Base-by-base conservation (phyloP, 129 eudicot genomes). In the Flaveria bidentis region DNA sequence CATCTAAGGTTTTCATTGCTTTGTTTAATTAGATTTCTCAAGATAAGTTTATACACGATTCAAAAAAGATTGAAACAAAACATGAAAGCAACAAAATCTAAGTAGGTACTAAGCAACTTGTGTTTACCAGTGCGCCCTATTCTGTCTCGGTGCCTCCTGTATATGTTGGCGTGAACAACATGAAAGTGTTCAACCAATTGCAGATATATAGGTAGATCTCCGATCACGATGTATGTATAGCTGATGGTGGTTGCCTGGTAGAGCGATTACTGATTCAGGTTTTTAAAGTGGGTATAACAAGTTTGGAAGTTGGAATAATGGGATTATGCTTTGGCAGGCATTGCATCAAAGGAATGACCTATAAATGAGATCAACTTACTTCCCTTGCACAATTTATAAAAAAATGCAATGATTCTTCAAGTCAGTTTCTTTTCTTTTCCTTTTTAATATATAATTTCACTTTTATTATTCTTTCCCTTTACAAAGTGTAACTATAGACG, bases 311-410 rank as follows among this genome's bases (percentile, higher is more conserved):
- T 49, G 25, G 51, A 64, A 65, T 39, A 56, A 12, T 5, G 11
- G 45, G 11, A 12, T 26, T 62, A 30, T 28, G 41, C 44, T 30
- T 62, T 46, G 67, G 47, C 41, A 67, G 69, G 33, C 45, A 25
- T 49, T 30, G 45, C n/a, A 66, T 76, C 65, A 50, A 76, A 76
- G 80, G 80, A 76, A 65, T 66, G 67, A 69, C 58, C 67, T 77
- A 69, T 69, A 77, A 55, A 69, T 6, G 15, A 63, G 15, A 53
- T 11, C 41, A 69, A 77, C 62, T 57, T 62, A 42, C 57, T 77
- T 68, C 76, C 57, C 18, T 44, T 45, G 62, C 70, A 78, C 51
- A 56, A 69, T 52, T 56, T 69, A 68, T 45, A 2, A 76, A 66
- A 61, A 69, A 60, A 39, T 17, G 36, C 62, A 67, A 56, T 44